Evolutionary conservation across 305 asterid species (phyloP).

Genomic region (Solanum hybrid): DNA sequence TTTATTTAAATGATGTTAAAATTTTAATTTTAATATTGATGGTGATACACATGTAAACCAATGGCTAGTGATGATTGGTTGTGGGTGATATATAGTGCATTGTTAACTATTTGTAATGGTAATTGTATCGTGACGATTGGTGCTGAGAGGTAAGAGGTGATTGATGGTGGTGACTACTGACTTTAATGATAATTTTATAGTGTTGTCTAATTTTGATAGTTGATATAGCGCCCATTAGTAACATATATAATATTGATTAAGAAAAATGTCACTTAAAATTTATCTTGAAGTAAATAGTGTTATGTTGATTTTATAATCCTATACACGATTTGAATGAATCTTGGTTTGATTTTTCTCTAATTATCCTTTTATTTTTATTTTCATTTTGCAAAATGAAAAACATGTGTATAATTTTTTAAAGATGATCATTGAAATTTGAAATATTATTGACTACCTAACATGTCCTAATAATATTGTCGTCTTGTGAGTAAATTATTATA

Average conservation of each 20-base stretch:
- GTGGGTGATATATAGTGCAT: too few relatives aligned
- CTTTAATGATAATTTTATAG: too few relatives aligned
- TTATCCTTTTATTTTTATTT: neutral
- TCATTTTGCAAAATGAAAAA: neutral
- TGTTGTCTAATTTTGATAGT: neutral
- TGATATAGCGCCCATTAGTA: too few relatives aligned
- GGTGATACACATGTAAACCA: too few relatives aligned
- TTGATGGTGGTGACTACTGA: neutral
- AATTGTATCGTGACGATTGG: too few relatives aligned
- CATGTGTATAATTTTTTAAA: neutral
- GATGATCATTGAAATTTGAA: neutral
- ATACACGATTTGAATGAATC: neutral
- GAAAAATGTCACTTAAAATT: neutral
- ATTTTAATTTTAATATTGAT: too few relatives aligned
- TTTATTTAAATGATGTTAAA: too few relatives aligned
- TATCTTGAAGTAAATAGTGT: neutral
- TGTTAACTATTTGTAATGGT: too few relatives aligned
- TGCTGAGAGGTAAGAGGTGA: too few relatives aligned
- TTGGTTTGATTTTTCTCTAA: neutral
- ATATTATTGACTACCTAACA: neutral
- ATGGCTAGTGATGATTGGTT: too few relatives aligned
- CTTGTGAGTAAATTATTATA: neutral
- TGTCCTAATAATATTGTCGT: neutral
- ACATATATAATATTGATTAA: too few relatives aligned
- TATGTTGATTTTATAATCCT: neutral